Base-by-base conservation (phyloP, 208 protist genomes). In the Acanthamoeba divionensis region DNA sequence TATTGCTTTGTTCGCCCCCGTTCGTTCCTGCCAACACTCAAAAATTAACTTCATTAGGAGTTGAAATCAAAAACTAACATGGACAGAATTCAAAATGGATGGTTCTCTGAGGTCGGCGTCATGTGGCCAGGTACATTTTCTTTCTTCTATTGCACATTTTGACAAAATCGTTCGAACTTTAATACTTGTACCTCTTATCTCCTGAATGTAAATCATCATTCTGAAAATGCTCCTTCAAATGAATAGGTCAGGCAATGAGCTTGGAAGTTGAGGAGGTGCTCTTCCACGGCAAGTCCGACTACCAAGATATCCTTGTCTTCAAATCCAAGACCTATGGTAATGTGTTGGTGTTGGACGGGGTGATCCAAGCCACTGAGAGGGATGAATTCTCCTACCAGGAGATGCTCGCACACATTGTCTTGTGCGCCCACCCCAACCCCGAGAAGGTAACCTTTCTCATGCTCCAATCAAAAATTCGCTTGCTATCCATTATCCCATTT, bases 351-450 rank as follows among this genome's bases (percentile, higher is more conserved):
- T 96, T 99, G 31, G 98, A 99, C 91, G 98, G 98, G 29, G 97
- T 95, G 55, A 98, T 99, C 75, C 98, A 93, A 82, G 71, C 71
- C 31, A 99, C 98, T 36, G 98, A 99, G 90, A 95, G 96, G 73
- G 98, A 99, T 92, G 98, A 99, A 95, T 98, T 98, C 90, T 94
- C 97, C 18, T 99, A 99, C 95, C 98, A 99, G 93, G 98, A 99
- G 93, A 99, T 99, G 98, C 97, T 99, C 31, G 97, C 96, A 10
- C 98, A 99, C 94, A 31, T 98, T 15, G 96, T 98, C 44, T 71
- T 98, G 29, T 97, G 94, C 91, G 60, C 94, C 18, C 98, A 99
- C 91, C 90, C 91, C 38, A 96, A 97, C 71, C 96, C 96, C 45
- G 83, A 96, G 91, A 86, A 54, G 29, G 92, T 93, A 90, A 2